Evolutionary conservation across 208 protist species (phyloP).

Genomic region (Trypanosoma brucei): DNA sequence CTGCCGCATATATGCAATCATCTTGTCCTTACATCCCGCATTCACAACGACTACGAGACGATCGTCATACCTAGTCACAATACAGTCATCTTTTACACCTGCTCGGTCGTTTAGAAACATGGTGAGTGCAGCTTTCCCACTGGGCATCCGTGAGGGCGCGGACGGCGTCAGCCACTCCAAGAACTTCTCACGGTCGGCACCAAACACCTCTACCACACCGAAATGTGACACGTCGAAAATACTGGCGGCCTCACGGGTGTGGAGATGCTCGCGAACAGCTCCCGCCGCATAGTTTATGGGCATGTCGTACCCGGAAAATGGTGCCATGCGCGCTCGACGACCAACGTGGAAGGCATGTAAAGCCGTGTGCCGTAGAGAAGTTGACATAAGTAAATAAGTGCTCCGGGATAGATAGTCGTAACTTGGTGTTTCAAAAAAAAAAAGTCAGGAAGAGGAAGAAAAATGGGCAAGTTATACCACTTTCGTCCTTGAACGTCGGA

Average conservation of each 20-base stretch:
- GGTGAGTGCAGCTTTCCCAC: constrained; percentile 60
- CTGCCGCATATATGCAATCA: constrained; percentile 78
- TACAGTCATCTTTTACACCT: constrained; percentile 95
- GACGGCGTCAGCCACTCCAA: constrained; percentile 89
- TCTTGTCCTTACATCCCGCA: constrained; percentile 94
- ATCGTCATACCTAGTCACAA: constrained; percentile 89
- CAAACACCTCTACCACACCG: constrained; percentile 90
- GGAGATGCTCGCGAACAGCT: constrained; percentile 87
- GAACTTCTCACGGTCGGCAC: constrained; percentile 89
- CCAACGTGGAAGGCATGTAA: constrained; percentile 81
- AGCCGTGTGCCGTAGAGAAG: constrained; percentile 43
- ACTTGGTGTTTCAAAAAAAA: neutral
- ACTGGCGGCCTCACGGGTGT: constrained; percentile 76
- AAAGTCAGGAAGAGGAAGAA: neutral
- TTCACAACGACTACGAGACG: constrained; percentile 95
- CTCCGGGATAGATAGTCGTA: neutral
- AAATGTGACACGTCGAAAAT: constrained; percentile 98
- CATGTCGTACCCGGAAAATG: constrained; percentile 95
- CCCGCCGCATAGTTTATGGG: constrained; percentile 92
- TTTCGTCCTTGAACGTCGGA: neutral
- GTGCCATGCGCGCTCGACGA: constrained; percentile 92
- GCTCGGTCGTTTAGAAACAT: constrained; percentile 93
- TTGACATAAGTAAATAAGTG: constrained; percentile 30
- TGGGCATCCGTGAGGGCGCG: constrained; percentile 57
- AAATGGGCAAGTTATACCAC: neutral